Percentiles rank a stretch among this genome's conserved stretches.
Evolutionary conservation across 352 stramenopile genomes (phyloP).

Genomic region (Globisporangium middletonii): DNA sequence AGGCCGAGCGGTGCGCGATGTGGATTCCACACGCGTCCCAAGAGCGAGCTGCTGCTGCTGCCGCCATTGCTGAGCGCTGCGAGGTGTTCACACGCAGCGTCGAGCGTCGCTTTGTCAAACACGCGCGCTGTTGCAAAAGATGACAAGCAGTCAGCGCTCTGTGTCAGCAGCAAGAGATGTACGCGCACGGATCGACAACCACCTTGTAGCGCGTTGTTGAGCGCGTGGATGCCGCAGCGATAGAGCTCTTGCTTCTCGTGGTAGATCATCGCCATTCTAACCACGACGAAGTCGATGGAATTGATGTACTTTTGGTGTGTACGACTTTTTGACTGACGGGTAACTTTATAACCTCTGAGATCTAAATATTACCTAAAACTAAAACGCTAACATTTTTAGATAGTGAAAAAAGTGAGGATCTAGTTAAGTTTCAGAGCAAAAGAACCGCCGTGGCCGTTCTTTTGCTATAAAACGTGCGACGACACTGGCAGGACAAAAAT

Average conservation of each 20-base stretch:
- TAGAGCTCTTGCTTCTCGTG: slow-evolving; percentile 72
- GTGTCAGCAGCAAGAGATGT: not conserved
- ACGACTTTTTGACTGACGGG: no score
- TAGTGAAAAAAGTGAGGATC: no score
- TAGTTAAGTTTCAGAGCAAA: no score
- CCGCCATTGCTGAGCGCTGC: slow-evolving; percentile 8
- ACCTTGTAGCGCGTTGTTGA: slow-evolving; percentile 82
- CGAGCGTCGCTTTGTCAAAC: slow-evolving; percentile 42
- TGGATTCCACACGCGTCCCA: slow-evolving; percentile 48
- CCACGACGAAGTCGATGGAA: no score
- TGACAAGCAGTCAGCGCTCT: not conserved
- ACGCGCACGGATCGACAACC: not conserved
- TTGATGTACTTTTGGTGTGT: no score
- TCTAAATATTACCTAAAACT: no score
- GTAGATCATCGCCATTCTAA: slow-evolving; percentile 31
- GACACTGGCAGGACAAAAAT: no score
- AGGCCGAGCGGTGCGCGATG: slow-evolving; percentile 55
- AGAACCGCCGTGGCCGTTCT: no score
- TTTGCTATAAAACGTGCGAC: no score
- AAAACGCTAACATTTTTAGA: no score
- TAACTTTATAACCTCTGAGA: no score
- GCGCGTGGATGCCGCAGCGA: slow-evolving; percentile 70
- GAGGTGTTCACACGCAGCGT: slow-evolving; percentile 39
- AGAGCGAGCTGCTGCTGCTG: slow-evolving; percentile 12
- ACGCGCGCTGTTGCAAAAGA: slow-evolving; percentile 24